These are phyloP conservation scores for Zygosaccharomyces kombuchaensis DNA, from an alignment of 805 yeast species.

Conservation along the genomic window DNA sequence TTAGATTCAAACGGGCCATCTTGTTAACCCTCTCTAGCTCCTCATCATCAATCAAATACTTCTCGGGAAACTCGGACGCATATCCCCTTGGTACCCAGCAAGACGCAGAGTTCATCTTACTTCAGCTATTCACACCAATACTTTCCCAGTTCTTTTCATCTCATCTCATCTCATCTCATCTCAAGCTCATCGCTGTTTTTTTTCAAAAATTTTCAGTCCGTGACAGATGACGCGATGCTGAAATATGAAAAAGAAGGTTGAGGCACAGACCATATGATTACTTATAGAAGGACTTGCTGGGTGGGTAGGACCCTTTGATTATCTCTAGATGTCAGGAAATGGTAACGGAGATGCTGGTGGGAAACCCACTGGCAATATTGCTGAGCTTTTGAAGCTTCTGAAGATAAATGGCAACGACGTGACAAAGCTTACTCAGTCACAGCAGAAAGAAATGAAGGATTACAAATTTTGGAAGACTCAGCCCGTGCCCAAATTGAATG, in stretches of 20 bases:
- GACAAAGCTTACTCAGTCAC: slow-evolving; percentile 47
- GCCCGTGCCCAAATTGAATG: slow-evolving; percentile 82
- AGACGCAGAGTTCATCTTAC: slow-evolving; percentile 78
- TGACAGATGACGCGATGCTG: background rate
- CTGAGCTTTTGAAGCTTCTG: slow-evolving; percentile 50
- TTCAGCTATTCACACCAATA: background rate
- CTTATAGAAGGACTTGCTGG: background rate
- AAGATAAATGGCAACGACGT: slow-evolving; percentile 39
- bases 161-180: slow-evolving; percentile 22
- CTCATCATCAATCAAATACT: slow-evolving; percentile 82
- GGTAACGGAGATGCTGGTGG: slow-evolving; percentile 3
- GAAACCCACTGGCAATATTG: slow-evolving; percentile 25
- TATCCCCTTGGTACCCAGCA: slow-evolving; percentile 96
- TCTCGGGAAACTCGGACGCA: slow-evolving; percentile 88
- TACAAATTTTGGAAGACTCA: slow-evolving; percentile 98
- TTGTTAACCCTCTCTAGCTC: slow-evolving; percentile 88
- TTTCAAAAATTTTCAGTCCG: slow-evolving; percentile 14
- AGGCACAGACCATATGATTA: background rate
- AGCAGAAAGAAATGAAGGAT: slow-evolving; percentile 73
- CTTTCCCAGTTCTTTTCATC: slow-evolving; percentile 4
- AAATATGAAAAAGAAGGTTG: background rate
- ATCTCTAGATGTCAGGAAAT: background rate
- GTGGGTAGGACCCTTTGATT: background rate
- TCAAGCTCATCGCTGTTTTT: slow-evolving; percentile 1
- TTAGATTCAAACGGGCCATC: slow-evolving; percentile 77